Conservation (phyloP, 2,329 filamentous ascomycete species). For the Colletotrichum sp. region DNA sequence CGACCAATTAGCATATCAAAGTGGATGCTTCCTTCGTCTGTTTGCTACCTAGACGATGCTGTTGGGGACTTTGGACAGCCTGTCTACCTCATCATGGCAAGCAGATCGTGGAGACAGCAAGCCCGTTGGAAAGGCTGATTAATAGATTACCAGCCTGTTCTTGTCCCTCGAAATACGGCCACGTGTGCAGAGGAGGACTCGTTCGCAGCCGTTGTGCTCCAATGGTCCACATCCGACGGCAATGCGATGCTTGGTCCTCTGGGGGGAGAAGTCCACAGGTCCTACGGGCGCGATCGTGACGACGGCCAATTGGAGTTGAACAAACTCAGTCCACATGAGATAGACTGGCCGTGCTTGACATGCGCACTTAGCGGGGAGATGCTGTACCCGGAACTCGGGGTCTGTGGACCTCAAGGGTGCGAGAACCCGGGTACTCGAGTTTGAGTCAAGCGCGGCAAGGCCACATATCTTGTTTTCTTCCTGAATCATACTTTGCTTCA, state of each 20-base stretch:
- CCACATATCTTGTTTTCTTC: background rate
- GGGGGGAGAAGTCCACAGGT: background rate
- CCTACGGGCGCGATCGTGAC: background rate
- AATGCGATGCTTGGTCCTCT: background rate
- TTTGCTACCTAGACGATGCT: background rate
- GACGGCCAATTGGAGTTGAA: background rate
- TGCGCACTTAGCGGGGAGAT: background rate
- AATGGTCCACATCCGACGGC: background rate
- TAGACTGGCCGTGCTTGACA: background rate
- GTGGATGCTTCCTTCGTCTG: background rate
- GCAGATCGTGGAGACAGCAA: background rate
- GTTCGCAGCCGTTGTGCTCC: background rate
- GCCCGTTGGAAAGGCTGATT: background rate
- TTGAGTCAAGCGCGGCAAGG: background rate
- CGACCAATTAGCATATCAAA: background rate
- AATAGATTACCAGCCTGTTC: background rate
- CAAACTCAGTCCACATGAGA: background rate
- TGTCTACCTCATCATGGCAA: background rate
- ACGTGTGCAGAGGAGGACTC: background rate
- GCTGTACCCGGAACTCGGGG: background rate
- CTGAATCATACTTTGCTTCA: background rate
- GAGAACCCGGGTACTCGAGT: background rate
- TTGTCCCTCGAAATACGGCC: background rate
- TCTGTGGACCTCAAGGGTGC: background rate
- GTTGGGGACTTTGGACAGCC: background rate